phyloP scores from a whole-genome alignment of 192 early-diverging fungal genomes.

The Polychytrium aggregatum region DNA sequence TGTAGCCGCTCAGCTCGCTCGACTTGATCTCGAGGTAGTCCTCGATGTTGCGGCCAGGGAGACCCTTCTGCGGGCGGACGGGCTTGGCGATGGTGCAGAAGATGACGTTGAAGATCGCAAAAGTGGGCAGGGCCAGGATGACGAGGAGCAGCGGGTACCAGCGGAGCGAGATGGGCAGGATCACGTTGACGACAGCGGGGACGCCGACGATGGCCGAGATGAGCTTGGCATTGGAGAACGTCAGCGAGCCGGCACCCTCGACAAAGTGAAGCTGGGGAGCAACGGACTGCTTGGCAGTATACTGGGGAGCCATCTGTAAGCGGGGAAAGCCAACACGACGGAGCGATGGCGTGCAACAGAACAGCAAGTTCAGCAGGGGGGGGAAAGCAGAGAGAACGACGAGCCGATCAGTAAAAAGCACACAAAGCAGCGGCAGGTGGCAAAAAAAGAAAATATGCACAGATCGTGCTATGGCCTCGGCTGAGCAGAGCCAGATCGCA shows the following conservation, averaged over 20 bases:
- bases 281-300: too few species aligned
- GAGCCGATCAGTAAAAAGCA: too few species aligned
- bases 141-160: constrained; percentile 46
- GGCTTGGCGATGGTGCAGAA: constrained; percentile 56
- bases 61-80: constrained; percentile 43
- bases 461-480: too few species aligned
- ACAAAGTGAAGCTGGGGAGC: constrained; percentile 40
- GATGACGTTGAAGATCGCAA: constrained; percentile 56
- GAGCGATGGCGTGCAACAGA: too few species aligned
- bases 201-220: constrained; percentile 44
- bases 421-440: too few species aligned
- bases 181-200: constrained; percentile 53
- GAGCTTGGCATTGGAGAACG: constrained; percentile 66
- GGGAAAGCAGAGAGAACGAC: too few species aligned
- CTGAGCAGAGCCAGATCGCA: too few species aligned
- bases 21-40: constrained; percentile 87
- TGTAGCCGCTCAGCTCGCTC: constrained; percentile 61
- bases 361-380: too few species aligned
- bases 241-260: constrained; percentile 76
- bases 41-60: constrained; percentile 73
- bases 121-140: constrained; percentile 57
- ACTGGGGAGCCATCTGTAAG: too few species aligned
- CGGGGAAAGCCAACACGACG: too few species aligned
- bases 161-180: constrained; percentile 49
- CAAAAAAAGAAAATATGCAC: too few species aligned